Conservation (phyloP, 768 basidiomycete species). For the Termitomyces sp. region DNA sequence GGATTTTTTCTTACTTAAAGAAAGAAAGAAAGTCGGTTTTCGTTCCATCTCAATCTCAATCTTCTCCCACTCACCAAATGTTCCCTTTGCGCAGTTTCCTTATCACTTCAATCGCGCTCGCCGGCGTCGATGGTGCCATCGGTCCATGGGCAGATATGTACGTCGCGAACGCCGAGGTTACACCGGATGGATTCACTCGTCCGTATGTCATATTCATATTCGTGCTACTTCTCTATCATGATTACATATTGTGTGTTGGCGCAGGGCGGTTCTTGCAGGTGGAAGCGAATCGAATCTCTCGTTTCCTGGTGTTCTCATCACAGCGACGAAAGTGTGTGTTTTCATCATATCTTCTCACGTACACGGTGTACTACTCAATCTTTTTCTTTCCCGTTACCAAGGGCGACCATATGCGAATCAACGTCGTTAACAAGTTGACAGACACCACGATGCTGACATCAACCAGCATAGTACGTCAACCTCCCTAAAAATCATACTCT, state of each 20-base stretch:
- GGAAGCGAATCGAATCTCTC: not conserved
- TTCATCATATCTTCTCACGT: no score
- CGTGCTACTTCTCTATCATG: no score
- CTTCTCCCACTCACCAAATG: not conserved
- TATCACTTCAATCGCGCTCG: not conserved
- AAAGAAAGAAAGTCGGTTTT: no score
- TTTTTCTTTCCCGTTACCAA: no score
- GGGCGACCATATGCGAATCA: not conserved
- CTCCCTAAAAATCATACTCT: not conserved
- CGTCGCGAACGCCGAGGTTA: not conserved
- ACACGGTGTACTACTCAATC: no score
- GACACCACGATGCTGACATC: slow-evolving; percentile 3
- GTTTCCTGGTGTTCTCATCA: not conserved
- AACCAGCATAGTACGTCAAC: slow-evolving; percentile 2
- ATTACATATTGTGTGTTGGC: no score
- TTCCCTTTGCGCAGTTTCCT: not conserved
- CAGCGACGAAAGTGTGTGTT: slow-evolving; percentile 1
- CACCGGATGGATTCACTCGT: not conserved
- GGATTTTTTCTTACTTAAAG: not conserved
- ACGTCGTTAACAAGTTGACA: not conserved
- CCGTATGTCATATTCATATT: not conserved
- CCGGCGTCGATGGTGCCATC: not conserved
- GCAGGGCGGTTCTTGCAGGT: not conserved
- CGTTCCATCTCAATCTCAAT: no score
- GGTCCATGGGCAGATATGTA: not conserved